phyloP scores from a whole-genome alignment of 176 grass and related monocot species.

The Triticum timopheevii region DNA sequence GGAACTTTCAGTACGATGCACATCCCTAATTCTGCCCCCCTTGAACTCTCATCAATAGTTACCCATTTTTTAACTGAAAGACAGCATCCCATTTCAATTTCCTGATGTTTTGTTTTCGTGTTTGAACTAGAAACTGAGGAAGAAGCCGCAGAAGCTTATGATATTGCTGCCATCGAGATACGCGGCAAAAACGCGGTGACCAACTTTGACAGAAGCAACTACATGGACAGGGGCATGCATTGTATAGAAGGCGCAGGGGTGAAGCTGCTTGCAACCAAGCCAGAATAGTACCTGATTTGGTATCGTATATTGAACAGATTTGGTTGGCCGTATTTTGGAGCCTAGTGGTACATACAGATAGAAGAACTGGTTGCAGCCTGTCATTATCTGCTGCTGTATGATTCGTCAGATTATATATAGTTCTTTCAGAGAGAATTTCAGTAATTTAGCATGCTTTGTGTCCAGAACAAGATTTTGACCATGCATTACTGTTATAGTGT shows the following conservation, averaged over 20 bases:
- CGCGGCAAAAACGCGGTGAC: slow-evolving; percentile 89
- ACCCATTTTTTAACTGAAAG: not conserved
- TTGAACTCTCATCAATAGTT: not conserved
- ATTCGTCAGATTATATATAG: slow-evolving; percentile 21
- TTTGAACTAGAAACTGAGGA: slow-evolving; percentile 81
- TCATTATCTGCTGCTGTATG: slow-evolving; percentile 33
- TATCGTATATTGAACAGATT: slow-evolving; percentile 22
- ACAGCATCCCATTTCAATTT: not conserved
- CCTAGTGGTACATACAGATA: slow-evolving; percentile 58
- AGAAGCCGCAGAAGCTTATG: slow-evolving; percentile 97
- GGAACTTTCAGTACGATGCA: slow-evolving; percentile 83
- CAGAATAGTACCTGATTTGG: slow-evolving; percentile 28
- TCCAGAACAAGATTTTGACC: slow-evolving; percentile 34
- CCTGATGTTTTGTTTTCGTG: slow-evolving; percentile 10
- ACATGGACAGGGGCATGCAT: slow-evolving; percentile 54
- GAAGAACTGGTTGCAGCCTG: slow-evolving; percentile 45
- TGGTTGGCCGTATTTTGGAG: slow-evolving; percentile 24
- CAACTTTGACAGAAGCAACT: slow-evolving; percentile 97
- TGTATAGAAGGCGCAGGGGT: slow-evolving; percentile 54
- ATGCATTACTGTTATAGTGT: slow-evolving; percentile 36
- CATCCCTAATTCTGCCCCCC: not conserved
- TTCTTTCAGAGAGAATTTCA: slow-evolving; percentile 8
- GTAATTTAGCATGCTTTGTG: slow-evolving; percentile 16
- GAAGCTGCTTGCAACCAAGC: slow-evolving; percentile 45
- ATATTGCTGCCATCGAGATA: slow-evolving; percentile 90